phyloP scores from a whole-genome alignment of 2,329 filamentous ascomycete species.

The Colletotrichum abscissum region DNA sequence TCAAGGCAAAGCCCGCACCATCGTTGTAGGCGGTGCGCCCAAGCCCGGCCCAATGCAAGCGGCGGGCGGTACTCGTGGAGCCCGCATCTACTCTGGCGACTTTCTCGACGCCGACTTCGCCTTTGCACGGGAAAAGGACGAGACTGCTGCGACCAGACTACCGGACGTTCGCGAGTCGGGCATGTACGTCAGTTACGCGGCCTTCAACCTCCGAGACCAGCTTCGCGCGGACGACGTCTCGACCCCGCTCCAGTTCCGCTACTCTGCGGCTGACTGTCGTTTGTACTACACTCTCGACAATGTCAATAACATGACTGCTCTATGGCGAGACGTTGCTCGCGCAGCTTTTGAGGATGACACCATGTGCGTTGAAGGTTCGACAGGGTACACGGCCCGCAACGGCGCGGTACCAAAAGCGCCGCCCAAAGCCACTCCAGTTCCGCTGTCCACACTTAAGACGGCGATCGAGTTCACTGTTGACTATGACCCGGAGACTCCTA shows the following conservation, averaged over 20 bases:
- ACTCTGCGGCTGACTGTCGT: conserved; percentile 67
- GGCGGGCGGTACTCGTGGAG: conserved; percentile 68
- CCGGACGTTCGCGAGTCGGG: conserved; percentile 2
- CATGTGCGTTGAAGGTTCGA: conserved; percentile 22
- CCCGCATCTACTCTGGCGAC: conserved; percentile 46
- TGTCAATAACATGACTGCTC: conserved; percentile 57
- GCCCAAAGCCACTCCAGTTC: neutral
- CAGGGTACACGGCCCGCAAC: conserved; percentile 5
- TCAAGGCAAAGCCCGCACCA: conserved; percentile 63
- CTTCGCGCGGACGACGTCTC: conserved; percentile 26
- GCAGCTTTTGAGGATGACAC: conserved; percentile 11
- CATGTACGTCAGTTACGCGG: conserved; percentile 17
- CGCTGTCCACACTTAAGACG: neutral
- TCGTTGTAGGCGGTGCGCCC: conserved; percentile 69
- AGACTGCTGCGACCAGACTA: neutral
- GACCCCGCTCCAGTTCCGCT: conserved; percentile 67
- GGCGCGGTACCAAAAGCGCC: conserved; percentile 1
- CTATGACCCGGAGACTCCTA: neutral
- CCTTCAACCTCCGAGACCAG: conserved; percentile 25
- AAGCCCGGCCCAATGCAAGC: conserved; percentile 62
- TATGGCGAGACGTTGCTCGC: conserved; percentile 61
- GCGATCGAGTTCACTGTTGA: neutral
- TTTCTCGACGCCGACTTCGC: conserved; percentile 32
- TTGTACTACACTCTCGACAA: conserved; percentile 66
- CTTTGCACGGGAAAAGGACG: conserved; percentile 5